Evolutionary conservation across 2,329 filamentous ascomycete species (phyloP), one percentile per base, ranked within the genome.

Genomic region (Colletotrichum viniferum): DNA sequence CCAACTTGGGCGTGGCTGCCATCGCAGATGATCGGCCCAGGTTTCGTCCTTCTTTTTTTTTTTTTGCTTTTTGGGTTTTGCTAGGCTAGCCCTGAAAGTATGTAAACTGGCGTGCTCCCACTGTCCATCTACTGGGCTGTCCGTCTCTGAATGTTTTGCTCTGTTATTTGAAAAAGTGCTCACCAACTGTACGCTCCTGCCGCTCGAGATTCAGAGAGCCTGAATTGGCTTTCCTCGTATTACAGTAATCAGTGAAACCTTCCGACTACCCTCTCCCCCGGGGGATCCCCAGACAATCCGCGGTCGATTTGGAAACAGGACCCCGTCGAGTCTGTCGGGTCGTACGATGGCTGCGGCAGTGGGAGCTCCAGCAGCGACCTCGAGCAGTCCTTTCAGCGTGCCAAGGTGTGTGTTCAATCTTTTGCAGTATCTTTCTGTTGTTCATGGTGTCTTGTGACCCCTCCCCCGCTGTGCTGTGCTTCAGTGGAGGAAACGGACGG

Each of bases 341-440:
- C 60, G 34, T 61, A 76, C 64, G 48, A 76, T 76, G 73, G 73
- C 70, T 30, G 70, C 73, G 34, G 69, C 64, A 55, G 64, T 76
- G n/a, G 58, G 28, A 28, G 36, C 52, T 28, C 73, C 67, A 34
- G 5, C 73, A 63, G 58, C 28, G 26, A 24, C 28, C 5, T 62
- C 58, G 12, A 62, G 58, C 4, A 32, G 36, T 24, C 52, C 18
- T 7, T 36, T 62, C 7, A 67, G 63, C 38, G 67, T 30, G 3
- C 24, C 73, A 9, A 75, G 69, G 69, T 73, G 32, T 30, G 67
- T 32, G 68, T 48, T 32, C 12, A 26, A 24, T 43, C 3, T 26
- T 43, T 13, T n/a, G 32, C 5, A 12, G 3, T 18, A 16, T 38
- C 28, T 5, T 16, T 38, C 16, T 13, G 24, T 13, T 61, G 9